These are phyloP conservation scores for Pseudisothecium myosuroides DNA, from an alignment of 225 moss, liverwort and hornwort genomes.

Conservation along the genomic window DNA sequence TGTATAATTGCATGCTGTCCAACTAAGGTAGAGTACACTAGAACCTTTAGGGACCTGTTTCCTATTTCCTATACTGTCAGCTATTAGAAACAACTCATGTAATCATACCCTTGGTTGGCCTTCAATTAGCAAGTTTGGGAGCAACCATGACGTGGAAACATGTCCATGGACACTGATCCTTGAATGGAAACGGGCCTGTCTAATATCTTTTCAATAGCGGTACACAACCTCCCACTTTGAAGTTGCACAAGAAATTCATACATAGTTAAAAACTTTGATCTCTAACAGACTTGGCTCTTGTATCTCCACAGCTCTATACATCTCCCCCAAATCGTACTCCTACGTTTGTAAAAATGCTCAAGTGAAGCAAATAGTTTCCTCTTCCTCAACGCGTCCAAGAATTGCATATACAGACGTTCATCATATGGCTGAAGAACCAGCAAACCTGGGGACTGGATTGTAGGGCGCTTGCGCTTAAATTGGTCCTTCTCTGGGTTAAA, in stretches of 20 bases:
- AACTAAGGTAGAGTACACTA: background rate
- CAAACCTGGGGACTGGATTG: conserved; percentile 29
- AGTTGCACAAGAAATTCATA: background rate
- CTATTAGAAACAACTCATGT: background rate
- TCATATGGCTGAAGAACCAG: background rate
- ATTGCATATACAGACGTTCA: background rate
- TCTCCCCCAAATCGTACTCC: background rate
- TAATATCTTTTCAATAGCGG: background rate
- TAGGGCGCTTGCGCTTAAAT: background rate
- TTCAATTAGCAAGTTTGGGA: background rate
- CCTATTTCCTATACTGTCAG: background rate
- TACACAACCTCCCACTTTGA: background rate
- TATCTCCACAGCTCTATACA: background rate
- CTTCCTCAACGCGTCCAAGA: background rate
- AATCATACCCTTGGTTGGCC: background rate
- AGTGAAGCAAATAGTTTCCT: background rate
- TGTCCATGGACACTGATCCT: background rate
- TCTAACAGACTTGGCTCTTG: background rate
- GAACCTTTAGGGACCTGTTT: background rate
- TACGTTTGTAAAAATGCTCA: background rate
- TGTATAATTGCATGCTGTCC: background rate
- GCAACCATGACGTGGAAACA: background rate
- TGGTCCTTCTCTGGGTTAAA: background rate
- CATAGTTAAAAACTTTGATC: background rate
- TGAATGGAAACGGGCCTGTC: background rate